phyloP scores from a whole-genome alignment of 2,329 filamentous ascomycete species.

The Capronia epimyces region DNA sequence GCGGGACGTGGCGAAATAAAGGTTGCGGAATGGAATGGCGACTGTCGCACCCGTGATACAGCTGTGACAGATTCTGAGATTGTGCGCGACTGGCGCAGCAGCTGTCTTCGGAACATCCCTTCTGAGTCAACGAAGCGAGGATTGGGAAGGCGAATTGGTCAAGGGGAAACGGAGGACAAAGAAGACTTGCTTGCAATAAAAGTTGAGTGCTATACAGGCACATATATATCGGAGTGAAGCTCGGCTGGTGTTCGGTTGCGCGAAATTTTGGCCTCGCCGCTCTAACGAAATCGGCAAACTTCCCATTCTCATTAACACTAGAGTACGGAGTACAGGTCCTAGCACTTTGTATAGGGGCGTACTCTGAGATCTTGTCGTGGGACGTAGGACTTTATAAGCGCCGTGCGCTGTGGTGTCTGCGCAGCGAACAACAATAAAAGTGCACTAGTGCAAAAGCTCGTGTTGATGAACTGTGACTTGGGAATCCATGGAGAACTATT shows the following conservation, averaged over 20 bases:
- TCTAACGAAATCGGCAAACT: background rate
- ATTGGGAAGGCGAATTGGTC: background rate
- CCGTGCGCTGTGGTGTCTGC: too few relatives aligned
- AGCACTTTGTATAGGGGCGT: too few relatives aligned
- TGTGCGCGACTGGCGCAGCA: slow-evolving; percentile 40
- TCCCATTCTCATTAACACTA: background rate
- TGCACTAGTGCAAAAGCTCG: too few relatives aligned
- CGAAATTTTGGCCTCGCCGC: slow-evolving; percentile 8
- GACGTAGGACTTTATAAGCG: too few relatives aligned
- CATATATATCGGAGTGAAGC: background rate
- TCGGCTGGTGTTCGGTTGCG: background rate
- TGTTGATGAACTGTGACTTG: too few relatives aligned
- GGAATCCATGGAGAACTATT: too few relatives aligned
- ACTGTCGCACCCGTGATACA: slow-evolving; percentile 14
- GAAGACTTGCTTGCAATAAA: background rate
- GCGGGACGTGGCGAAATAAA: slow-evolving; percentile 18
- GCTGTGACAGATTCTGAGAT: slow-evolving; percentile 32
- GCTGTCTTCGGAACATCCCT: slow-evolving; percentile 40
- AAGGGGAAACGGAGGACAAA: background rate
- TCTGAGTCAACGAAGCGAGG: background rate
- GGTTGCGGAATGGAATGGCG: slow-evolving; percentile 20
- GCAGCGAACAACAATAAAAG: too few relatives aligned
- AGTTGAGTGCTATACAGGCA: background rate
- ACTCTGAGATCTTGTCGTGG: too few relatives aligned
- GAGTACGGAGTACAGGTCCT: too few relatives aligned